phyloP scores from a whole-genome alignment of 2,329 filamentous ascomycete genomes.

The Fusarium setosum region DNA sequence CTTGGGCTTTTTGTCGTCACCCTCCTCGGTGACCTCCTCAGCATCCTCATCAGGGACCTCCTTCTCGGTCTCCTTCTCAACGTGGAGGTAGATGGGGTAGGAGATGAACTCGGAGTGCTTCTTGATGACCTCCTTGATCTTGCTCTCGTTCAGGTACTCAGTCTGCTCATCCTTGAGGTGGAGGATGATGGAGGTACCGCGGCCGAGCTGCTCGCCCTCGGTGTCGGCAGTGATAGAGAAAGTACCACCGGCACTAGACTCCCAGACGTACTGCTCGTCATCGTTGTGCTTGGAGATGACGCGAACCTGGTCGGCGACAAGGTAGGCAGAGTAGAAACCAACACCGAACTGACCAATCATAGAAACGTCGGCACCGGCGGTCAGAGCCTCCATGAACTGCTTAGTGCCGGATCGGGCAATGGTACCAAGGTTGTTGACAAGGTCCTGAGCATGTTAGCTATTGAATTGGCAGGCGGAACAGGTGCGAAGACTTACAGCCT shows the following conservation, averaged over 20 bases:
- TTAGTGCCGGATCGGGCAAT: constrained; percentile 99
- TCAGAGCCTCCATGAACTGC: constrained; percentile 99
- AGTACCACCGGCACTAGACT: constrained; percentile 96
- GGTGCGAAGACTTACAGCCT: constrained; percentile 80
- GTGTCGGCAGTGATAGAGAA: constrained; percentile 94
- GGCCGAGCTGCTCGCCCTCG: constrained; percentile 89
- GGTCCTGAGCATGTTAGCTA: constrained; percentile 68
- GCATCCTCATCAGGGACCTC: constrained; percentile 98
- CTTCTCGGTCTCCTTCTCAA: constrained; percentile 98
- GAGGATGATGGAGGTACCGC: constrained; percentile 97
- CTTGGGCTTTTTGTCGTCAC: constrained; percentile 94
- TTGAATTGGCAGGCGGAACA: background rate
- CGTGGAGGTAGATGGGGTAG: constrained; percentile 99
- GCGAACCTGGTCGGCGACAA: constrained; percentile 95
- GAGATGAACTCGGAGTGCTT: constrained; percentile 99
- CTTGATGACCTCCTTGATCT: constrained; percentile 99
- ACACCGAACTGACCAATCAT: constrained; percentile 99
- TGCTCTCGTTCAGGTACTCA: constrained; percentile 98
- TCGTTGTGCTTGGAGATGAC: constrained; percentile 99
- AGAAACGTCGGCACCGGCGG: constrained; percentile 98
- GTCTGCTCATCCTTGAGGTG: constrained; percentile 99
- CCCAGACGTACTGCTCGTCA: constrained; percentile 99
- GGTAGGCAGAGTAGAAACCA: constrained; percentile 99
- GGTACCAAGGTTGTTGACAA: constrained; percentile 99
- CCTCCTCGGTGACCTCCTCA: constrained; percentile 70